Base-by-base conservation (phyloP, 495 filamentous ascomycete species). In the Lophiotrema nucula region DNA sequence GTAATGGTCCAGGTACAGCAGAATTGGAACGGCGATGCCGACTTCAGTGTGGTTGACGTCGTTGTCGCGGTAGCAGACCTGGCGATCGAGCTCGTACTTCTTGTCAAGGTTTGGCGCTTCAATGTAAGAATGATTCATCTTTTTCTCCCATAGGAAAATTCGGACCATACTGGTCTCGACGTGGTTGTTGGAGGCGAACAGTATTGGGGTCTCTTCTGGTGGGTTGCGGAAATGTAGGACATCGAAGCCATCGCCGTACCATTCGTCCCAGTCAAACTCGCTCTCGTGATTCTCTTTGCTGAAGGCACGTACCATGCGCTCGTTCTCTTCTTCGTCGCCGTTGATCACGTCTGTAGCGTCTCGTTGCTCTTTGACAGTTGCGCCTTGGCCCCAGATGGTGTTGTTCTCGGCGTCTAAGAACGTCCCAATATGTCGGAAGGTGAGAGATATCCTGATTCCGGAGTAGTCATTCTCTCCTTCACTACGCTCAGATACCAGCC, bases 351-450 rank as follows among this genome's bases (percentile, higher is more conserved):
- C 64, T 10, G 74, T 70, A 2, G 90, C 88, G 0, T 72, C 62
- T 0, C 74, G 74, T 15, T 75, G 73, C 0, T 71, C 74, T 72
- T 97, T 97, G 11, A 74, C 68, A 0, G 77, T 79, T 2, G 92
- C 95, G 4, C 93, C 93, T 73, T 96, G 91, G 25, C 93, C 93
- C 90, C 91, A 97, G 58, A 99, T 96, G 13, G 67, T 71, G 31
- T 74, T 72, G 18, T 82, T 77, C 11, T 82, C 71, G 6, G 78
- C 73, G 56, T 86, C 73, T 10, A 95, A 73, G 67, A 87, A 96
- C 0, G 93, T 99, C 0, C 83, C 90, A 60, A 99, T 97, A 37
- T 84, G 79, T 10, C 93, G 81, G 68, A 99, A 99, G 3, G 93
- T 99, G 41, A 99, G 80, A 11, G 88, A 92, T 67, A 99, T 96